phyloP scores from a whole-genome alignment of 169 alveolate species.

The Cytauxzoon felis region DNA sequence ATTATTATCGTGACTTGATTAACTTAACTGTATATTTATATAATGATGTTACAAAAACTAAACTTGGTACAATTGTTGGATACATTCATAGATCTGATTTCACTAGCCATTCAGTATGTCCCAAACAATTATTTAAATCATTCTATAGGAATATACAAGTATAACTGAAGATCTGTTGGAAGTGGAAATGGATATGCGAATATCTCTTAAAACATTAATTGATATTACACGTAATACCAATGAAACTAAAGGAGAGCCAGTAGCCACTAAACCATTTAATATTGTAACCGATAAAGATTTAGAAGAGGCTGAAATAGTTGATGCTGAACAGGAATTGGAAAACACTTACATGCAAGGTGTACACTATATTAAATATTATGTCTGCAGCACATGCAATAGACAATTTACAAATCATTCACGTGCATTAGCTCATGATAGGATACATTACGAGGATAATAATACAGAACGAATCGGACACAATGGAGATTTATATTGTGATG shows the following conservation, averaged over 20 bases:
- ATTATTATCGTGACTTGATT: conserved; percentile 41
- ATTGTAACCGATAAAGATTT: conserved; percentile 45
- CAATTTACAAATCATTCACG: conserved; percentile 32
- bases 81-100: conserved; percentile 43
- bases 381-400: conserved; percentile 33
- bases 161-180: conserved; percentile 51
- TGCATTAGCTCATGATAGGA: conserved; percentile 47
- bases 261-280: background rate
- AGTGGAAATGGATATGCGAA: conserved; percentile 45
- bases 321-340: conserved; percentile 37
- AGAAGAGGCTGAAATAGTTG: conserved; percentile 46
- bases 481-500: background rate
- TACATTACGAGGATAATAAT: conserved; percentile 16
- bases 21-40: conserved; percentile 28
- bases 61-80: conserved; percentile 49
- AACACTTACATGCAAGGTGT: conserved; percentile 32
- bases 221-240: conserved; percentile 3
- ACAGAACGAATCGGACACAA: background rate
- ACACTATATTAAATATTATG: conserved; percentile 38
- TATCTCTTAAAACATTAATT: conserved; percentile 27
- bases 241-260: conserved; percentile 1
- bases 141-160: conserved; percentile 11
- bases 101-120: conserved; percentile 13
- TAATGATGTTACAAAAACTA: conserved; percentile 35
- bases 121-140: background rate